Conservation (phyloP, 192 early-diverging fungal genomes). For the Podila minutissima region DNA sequence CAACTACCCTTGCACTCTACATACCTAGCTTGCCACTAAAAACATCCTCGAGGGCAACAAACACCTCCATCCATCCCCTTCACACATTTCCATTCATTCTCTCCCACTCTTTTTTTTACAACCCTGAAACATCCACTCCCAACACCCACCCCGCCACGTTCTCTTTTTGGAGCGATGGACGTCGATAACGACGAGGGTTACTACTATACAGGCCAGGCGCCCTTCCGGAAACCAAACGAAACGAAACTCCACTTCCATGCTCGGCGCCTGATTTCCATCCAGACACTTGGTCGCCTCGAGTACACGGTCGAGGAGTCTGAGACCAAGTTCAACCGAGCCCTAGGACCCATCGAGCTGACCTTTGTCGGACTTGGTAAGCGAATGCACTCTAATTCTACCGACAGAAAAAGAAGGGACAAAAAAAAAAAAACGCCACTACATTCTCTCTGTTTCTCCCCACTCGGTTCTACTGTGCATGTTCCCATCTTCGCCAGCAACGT, state of each 20-base stretch:
- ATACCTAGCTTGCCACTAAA: no score
- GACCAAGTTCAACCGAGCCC: slow-evolving; percentile 49
- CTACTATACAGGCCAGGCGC: slow-evolving; percentile 49
- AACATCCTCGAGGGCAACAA: no score
- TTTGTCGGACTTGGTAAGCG: slow-evolving; percentile 53
- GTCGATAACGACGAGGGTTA: slow-evolving; percentile 35
- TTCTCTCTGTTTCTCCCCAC: not conserved
- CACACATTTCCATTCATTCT: not conserved
- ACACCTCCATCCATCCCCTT: no score
- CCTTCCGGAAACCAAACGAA: slow-evolving; percentile 49
- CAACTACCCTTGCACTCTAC: no score
- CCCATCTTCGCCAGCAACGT: not conserved
- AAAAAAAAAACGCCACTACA: not conserved
- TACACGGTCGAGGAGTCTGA: slow-evolving; percentile 50
- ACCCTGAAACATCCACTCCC: not conserved
- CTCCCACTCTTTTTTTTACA: not conserved
- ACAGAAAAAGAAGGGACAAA: not conserved
- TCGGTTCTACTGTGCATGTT: not conserved
- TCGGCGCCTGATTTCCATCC: slow-evolving; percentile 42
- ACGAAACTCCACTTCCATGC: slow-evolving; percentile 34
- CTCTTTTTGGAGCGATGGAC: slow-evolving; percentile 44
- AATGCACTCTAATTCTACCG: not conserved
- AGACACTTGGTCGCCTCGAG: slow-evolving; percentile 44
- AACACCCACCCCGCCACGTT: slow-evolving; percentile 15
- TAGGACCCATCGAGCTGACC: slow-evolving; percentile 42